Percentiles rank a stretch among this genome's conserved stretches.
Evolutionary conservation across 2,329 filamentous ascomycete genomes (phyloP).

Genomic region (Coniosporium tulheliwenetii): DNA sequence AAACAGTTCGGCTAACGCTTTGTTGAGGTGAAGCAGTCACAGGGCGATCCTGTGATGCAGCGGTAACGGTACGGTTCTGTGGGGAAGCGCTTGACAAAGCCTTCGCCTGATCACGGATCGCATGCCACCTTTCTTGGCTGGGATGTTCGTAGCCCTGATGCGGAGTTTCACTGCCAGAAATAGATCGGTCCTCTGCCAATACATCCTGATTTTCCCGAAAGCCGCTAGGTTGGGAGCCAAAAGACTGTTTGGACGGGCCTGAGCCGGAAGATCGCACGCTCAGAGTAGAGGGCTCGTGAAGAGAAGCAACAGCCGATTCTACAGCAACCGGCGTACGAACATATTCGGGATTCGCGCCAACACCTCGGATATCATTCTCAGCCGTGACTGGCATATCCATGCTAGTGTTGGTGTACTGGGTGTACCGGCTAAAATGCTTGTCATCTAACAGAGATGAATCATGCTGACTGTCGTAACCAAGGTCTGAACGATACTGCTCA

Average conservation of each 20-base stretch:
- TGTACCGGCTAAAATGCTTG: slow-evolving; percentile 31
- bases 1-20: slow-evolving; percentile 32
- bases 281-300: slow-evolving; percentile 70
- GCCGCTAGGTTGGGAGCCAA: slow-evolving; percentile 4
- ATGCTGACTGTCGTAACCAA: slow-evolving; percentile 28
- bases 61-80: slow-evolving; percentile 3
- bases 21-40: slow-evolving; percentile 36
- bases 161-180: no score
- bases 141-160: slow-evolving; percentile 5
- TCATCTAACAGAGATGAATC: slow-evolving; percentile 38
- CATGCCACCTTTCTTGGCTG: slow-evolving; percentile 15
- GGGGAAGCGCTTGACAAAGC: slow-evolving; percentile 11
- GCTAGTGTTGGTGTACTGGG: slow-evolving; percentile 39
- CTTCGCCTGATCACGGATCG: slow-evolving; percentile 25
- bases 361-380: slow-evolving; percentile 53
- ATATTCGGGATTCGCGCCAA: slow-evolving; percentile 61
- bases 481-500: slow-evolving; percentile 34
- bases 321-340: slow-evolving; percentile 58
- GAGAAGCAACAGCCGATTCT: slow-evolving; percentile 80
- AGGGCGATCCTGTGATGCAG: slow-evolving; percentile 19
- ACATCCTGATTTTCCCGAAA: neutral
- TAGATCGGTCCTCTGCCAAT: neutral
- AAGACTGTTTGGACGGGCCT: slow-evolving; percentile 10
- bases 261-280: slow-evolving; percentile 28
- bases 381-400: slow-evolving; percentile 37